Percentiles rank a stretch among this genome's conserved stretches.
phyloP scores from a whole-genome alignment of 176 grass and related monocot genomes.

The Eragrostis nindensis region DNA sequence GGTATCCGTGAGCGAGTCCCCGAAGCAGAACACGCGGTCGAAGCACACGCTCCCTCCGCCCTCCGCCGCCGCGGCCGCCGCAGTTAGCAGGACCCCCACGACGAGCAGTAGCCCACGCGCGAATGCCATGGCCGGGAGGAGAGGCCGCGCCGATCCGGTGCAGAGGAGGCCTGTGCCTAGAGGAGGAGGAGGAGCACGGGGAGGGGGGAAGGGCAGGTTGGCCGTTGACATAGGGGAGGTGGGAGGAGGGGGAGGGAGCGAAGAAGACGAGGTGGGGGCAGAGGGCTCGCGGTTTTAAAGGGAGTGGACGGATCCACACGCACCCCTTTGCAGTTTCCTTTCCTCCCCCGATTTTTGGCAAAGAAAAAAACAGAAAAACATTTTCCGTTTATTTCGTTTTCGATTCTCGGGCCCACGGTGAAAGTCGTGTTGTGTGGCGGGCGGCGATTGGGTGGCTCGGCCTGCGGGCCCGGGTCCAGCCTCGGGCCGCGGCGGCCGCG shows the following conservation, averaged over 20 bases:
- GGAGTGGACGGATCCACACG: not conserved
- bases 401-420: not conserved
- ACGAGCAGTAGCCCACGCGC: constrained; percentile 5
- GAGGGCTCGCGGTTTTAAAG: constrained; percentile 45
- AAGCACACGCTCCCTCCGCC: constrained; percentile 60
- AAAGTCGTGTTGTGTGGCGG: constrained; percentile 12
- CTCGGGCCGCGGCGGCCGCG: not conserved
- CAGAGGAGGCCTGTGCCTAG: not conserved
- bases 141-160: constrained; percentile 17
- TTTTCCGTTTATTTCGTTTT: not conserved
- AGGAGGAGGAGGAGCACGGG: not conserved
- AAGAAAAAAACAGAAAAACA: not conserved
- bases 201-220: not conserved
- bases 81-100: not conserved
- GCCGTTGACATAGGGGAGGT: constrained; percentile 45
- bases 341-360: not conserved
- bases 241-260: not conserved
- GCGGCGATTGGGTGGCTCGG: not conserved
- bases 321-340: not conserved
- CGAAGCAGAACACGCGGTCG: constrained; percentile 74
- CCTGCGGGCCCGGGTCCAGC: not conserved
- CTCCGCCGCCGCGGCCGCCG: not conserved
- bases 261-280: not conserved
- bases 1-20: constrained; percentile 87
- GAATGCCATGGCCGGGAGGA: constrained; percentile 42